Percentiles rank a stretch among this genome's conserved stretches.
These are phyloP conservation scores for Sugiyamaella lignohabitans DNA, from an alignment of 805 yeast genomes.

Conservation along the genomic window DNA sequence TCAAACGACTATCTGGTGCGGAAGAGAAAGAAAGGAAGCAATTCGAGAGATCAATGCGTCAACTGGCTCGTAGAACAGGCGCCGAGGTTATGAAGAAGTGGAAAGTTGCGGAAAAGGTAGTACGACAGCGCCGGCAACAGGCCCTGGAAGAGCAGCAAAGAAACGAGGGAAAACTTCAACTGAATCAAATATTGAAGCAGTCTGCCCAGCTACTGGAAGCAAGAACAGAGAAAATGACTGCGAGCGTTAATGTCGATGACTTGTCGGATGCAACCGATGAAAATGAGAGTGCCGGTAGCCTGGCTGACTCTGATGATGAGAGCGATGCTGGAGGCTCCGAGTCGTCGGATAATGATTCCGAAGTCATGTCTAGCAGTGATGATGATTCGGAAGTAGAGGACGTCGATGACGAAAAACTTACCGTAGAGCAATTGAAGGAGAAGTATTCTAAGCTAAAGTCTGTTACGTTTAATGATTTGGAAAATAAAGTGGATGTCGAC, in stretches of 20 bases:
- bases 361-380: constrained; percentile 10
- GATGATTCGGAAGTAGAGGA: constrained; percentile 28
- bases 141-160: constrained; percentile 62
- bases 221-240: constrained; percentile 43
- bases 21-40: constrained; percentile 75
- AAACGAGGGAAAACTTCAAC: constrained; percentile 76
- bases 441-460: constrained; percentile 47
- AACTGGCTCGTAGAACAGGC: constrained; percentile 73
- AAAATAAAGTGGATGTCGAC: constrained; percentile 23
- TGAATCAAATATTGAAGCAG: constrained; percentile 82
- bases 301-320: constrained; percentile 14
- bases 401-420: constrained; percentile 42
- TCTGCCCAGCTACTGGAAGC: constrained; percentile 87
- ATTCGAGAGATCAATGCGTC: constrained; percentile 60
- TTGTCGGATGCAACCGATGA: constrained; percentile 10
- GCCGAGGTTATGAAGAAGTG: constrained; percentile 85
- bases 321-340: constrained; percentile 1
- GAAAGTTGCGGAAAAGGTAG: constrained; percentile 75
- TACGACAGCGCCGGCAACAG: constrained; percentile 66
- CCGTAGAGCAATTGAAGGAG: constrained; percentile 49
- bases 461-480: constrained; percentile 23
- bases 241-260: constrained; percentile 1
- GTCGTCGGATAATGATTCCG: not conserved
- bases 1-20: constrained; percentile 79
- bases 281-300: constrained; percentile 9